A percentile compares a stretch with the other conserved stretches of the same genome.
Evolutionary conservation across 1,139 yeast genomes (phyloP).

Genomic region (Yamadazyma oceani): DNA sequence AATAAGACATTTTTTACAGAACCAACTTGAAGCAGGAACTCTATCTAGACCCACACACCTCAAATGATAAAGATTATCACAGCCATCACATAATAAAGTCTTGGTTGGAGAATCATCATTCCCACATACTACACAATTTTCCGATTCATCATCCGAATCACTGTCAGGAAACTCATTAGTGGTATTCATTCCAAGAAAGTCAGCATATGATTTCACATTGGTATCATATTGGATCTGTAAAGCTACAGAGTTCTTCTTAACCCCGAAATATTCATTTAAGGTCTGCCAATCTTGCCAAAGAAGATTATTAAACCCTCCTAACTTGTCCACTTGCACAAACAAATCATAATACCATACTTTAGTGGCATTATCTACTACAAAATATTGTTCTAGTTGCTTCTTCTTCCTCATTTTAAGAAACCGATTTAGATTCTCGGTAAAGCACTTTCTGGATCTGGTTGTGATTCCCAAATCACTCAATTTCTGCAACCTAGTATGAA

Average conservation of each 20-base stretch:
- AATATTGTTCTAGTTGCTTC: conserved; percentile 26
- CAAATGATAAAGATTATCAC: conserved; percentile 68
- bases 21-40: conserved; percentile 68
- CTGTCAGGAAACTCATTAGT: conserved; percentile 23
- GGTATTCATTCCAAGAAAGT: conserved; percentile 31
- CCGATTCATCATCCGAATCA: conserved; percentile 35
- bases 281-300: conserved; percentile 31
- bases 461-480: conserved; percentile 62
- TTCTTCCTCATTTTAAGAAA: conserved; percentile 49
- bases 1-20: conserved; percentile 75
- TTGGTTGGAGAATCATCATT: conserved; percentile 47
- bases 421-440: conserved; percentile 59
- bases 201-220: conserved; percentile 45
- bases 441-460: conserved; percentile 62
- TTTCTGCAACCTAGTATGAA: conserved; percentile 65
- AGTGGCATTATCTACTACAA: conserved; percentile 17
- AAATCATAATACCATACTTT: conserved; percentile 54
- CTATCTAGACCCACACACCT: conserved; percentile 50
- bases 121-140: conserved; percentile 56
- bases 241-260: conserved; percentile 17
- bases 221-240: conserved; percentile 35
- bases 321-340: conserved; percentile 43
- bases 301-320: conserved; percentile 25
- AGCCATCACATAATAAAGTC: conserved; percentile 69
- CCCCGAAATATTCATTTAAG: conserved; percentile 29